A percentile compares a stretch with the other conserved stretches of the same genome.
Evolutionary conservation across 441 rosid genomes (phyloP).

Genomic region (Euphorbia schlechtendalii): DNA sequence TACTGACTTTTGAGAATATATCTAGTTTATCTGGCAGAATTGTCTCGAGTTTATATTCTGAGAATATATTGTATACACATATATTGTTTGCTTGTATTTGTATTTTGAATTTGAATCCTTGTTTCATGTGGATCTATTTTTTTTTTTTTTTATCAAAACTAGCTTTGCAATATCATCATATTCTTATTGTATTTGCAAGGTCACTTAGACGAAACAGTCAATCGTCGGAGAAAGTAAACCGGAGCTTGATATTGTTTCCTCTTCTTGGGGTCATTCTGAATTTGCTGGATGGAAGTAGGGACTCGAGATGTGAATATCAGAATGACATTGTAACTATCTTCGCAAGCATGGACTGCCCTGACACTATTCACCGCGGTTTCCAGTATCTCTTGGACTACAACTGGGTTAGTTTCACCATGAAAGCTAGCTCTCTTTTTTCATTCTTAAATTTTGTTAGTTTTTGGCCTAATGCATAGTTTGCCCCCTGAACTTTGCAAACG

Average conservation of each 20-base stretch:
- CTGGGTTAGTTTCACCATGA: slow-evolving; percentile 92
- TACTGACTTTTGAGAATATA: no score
- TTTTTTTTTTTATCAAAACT: no score
- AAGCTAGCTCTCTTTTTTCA: no score
- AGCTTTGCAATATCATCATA: neutral
- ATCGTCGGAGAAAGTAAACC: slow-evolving; percentile 63
- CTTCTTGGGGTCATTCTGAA: slow-evolving; percentile 86
- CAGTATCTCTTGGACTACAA: slow-evolving; percentile 74
- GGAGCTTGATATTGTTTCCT: slow-evolving; percentile 84
- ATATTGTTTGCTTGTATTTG: neutral
- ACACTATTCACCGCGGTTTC: slow-evolving; percentile 67
- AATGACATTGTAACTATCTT: slow-evolving; percentile 70
- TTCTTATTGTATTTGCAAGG: slow-evolving; percentile 35
- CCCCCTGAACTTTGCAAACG: no score
- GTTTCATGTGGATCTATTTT: no score
- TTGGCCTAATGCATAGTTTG: no score
- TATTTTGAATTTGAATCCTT: neutral
- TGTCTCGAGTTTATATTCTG: neutral
- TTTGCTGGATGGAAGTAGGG: slow-evolving; percentile 64
- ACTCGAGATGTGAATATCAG: slow-evolving; percentile 31
- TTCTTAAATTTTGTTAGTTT: no score
- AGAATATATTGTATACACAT: no score
- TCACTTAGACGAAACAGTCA: slow-evolving; percentile 74
- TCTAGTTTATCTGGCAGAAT: neutral
- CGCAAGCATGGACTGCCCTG: slow-evolving; percentile 84